Base-by-base conservation (phyloP, 495 filamentous ascomycete species). In the Beverwykella pulmonaria region DNA sequence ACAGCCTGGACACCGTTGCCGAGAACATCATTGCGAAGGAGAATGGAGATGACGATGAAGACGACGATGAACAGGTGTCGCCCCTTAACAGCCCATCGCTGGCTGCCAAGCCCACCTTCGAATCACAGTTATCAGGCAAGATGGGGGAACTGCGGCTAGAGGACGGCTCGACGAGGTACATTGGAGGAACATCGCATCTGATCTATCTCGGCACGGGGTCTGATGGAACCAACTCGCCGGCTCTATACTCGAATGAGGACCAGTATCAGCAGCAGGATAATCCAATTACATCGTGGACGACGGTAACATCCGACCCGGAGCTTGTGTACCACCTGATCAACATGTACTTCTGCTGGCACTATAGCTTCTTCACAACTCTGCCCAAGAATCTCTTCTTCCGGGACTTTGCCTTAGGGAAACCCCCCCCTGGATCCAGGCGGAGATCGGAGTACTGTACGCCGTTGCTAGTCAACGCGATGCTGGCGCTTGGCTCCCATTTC, bases 291-390 rank as follows among this genome's bases (percentile, higher is more conserved):
- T 91, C 87, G 56, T 98, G 94, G 94, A 96, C 94, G 2, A 82
- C 80, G 36, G 93, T 96, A 22, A 97, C 93, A 9, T 81, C 85
- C 47, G 90, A 98, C 74, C 77, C 87, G 19, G 85, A 88, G 19
- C 79, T 97, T 10, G 85, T 98, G 65, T 84, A 85, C 15, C 95
- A 98, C 79, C 84, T 98, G 12, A 84, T 98, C 70, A 93, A 90
- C 62, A 93, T 97, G 91, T 98, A 98, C 78, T 97, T 98, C 78
- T 89, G 88, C 29, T 98, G 94, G 92, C 94, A 98, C 71, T 98
- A 98, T 75, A 89, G 93, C 12, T 98, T 92, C 76, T 98, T 98
- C 78, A 93, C 92, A 12, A 93, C 90, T 0, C 83, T 98, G 6
- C 93, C 93, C n/a, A 95, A 90, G 75, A 84, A 81, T 39, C 82